Evolutionary conservation across 768 basidiomycete genomes (phyloP).

Genomic region (Cytidiella melzeri): DNA sequence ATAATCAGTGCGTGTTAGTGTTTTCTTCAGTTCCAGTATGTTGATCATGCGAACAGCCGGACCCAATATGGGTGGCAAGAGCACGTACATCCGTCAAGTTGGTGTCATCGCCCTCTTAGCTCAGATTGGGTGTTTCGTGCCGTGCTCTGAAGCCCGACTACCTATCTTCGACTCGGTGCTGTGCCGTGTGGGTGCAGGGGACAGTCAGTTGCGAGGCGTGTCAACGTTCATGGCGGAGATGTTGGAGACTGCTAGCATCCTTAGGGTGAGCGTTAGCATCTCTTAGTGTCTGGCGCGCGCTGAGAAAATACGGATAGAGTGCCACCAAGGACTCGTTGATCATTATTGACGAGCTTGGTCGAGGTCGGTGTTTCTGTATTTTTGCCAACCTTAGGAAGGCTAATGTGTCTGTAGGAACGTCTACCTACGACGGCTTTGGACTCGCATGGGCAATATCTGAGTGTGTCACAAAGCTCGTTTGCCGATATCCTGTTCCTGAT

Average conservation of each 20-base stretch:
- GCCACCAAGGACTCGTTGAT: constrained; percentile 90
- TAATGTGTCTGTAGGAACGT: constrained; percentile 57
- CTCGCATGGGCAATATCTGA: constrained; percentile 99
- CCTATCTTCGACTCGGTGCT: constrained; percentile 96
- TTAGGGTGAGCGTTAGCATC: constrained; percentile 50
- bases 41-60: constrained; percentile 65
- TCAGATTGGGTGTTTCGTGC: constrained; percentile 93
- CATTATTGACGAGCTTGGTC: constrained; percentile 95
- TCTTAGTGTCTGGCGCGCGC: neutral
- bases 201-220: constrained; percentile 95
- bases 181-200: constrained; percentile 94
- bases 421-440: constrained; percentile 96
- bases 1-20: constrained; percentile 67
- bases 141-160: constrained; percentile 76
- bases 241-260: constrained; percentile 95
- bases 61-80: constrained; percentile 99
- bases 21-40: neutral
- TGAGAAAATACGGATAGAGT: constrained; percentile 42
- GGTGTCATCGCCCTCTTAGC: constrained; percentile 98
- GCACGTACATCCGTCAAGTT: constrained; percentile 92
- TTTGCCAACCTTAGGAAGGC: neutral
- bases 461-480: constrained; percentile 37
- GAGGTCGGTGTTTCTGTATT: constrained; percentile 43
- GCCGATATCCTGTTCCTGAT: too few relatives aligned
- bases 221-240: constrained; percentile 99